phyloP scores from a whole-genome alignment of 2,329 filamentous ascomycete species.

The Neocucurbitaria cava region DNA sequence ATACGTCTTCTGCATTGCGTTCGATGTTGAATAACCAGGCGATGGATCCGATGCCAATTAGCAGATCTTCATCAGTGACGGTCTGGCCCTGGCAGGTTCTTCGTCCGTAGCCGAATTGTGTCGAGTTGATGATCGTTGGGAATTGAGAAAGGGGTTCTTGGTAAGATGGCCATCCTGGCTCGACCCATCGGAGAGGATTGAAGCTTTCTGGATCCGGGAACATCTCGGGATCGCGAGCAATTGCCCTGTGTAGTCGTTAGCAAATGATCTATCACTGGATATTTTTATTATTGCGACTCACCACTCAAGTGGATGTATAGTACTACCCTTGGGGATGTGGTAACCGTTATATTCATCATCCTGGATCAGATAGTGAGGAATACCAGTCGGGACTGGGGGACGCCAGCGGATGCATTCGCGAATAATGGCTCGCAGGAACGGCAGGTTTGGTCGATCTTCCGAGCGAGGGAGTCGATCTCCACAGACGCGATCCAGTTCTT shows the following conservation, averaged over 20 bases:
- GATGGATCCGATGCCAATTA: slow-evolving; percentile 53
- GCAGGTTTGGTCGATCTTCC: slow-evolving; percentile 49
- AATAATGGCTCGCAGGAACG: slow-evolving; percentile 49
- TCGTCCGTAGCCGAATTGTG: slow-evolving; percentile 63
- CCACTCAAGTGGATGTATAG: slow-evolving; percentile 55
- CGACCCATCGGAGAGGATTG: slow-evolving; percentile 67
- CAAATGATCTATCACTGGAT: background rate
- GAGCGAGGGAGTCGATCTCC: slow-evolving; percentile 46
- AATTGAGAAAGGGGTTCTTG: slow-evolving; percentile 59
- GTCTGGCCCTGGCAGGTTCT: slow-evolving; percentile 54
- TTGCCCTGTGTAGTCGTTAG: slow-evolving; percentile 50
- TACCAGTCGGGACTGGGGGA: slow-evolving; percentile 53
- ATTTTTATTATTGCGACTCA: slow-evolving; percentile 26
- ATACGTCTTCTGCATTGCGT: slow-evolving; percentile 19
- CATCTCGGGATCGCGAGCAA: slow-evolving; percentile 59
- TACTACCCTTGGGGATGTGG: slow-evolving; percentile 63
- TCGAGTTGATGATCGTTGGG: slow-evolving; percentile 62
- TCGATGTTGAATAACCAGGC: slow-evolving; percentile 56
- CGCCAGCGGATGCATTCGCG: slow-evolving; percentile 54
- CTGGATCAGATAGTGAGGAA: slow-evolving; percentile 62
- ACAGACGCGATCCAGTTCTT: slow-evolving; percentile 51
- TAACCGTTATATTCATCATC: slow-evolving; percentile 66
- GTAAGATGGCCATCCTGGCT: slow-evolving; percentile 60
- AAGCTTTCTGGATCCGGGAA: slow-evolving; percentile 74
- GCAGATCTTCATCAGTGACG: slow-evolving; percentile 52